Evolutionary conservation across 2,329 filamentous ascomycete genomes (phyloP).

Genomic region (Monilinia polystroma): DNA sequence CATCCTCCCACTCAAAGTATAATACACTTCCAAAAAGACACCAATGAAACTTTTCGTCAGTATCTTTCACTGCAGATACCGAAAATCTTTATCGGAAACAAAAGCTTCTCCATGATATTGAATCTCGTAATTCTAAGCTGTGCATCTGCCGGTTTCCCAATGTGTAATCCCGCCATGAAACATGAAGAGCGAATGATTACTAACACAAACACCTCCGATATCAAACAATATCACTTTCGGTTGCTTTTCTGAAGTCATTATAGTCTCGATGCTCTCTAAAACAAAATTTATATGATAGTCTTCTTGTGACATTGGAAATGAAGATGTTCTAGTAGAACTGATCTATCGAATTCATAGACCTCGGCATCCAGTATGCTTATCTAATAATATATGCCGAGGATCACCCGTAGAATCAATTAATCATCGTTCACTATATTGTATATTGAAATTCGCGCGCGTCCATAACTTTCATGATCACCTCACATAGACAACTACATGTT

Average conservation of each 20-base stretch:
- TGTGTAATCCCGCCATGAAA: not conserved
- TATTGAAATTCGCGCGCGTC: not conserved
- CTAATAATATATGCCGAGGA: not conserved
- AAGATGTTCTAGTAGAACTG: conserved; percentile 5
- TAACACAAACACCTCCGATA: conserved; percentile 94
- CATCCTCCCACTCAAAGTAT: not conserved
- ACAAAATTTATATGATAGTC: conserved; percentile 37
- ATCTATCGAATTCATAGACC: not conserved
- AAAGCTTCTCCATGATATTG: not conserved
- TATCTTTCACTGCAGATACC: not conserved
- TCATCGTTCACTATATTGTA: not conserved
- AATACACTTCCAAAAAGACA: too few species aligned
- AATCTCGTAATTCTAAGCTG: not conserved
- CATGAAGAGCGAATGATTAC: conserved; percentile 43
- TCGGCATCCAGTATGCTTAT: conserved; percentile 9
- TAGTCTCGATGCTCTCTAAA: conserved; percentile 36
- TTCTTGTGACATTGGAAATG: conserved; percentile 36
- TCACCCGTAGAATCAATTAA: not conserved
- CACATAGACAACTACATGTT: not conserved
- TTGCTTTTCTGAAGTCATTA: conserved; percentile 47
- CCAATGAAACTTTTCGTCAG: not conserved
- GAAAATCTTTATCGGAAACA: not conserved
- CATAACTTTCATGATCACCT: not conserved
- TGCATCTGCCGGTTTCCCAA: not conserved
- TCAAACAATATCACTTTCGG: conserved; percentile 75